Evolutionary conservation across 768 basidiomycete species (phyloP).

Genomic region (Russula lepida): DNA sequence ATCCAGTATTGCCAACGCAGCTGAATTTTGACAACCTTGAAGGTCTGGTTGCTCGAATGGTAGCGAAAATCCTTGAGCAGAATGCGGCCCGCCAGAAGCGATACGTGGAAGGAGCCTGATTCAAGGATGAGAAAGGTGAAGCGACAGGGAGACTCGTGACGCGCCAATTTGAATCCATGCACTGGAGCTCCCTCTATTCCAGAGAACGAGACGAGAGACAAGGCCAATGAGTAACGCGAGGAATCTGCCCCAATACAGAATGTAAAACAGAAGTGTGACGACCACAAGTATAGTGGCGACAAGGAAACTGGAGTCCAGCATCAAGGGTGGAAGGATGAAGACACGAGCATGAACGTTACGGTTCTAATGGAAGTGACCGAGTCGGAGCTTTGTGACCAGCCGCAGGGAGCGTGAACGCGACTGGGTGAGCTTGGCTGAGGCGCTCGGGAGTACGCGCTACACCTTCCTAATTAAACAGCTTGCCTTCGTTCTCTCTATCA

Average conservation of each 20-base stretch:
- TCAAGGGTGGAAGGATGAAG: conserved; percentile 22
- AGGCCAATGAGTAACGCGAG: conserved; percentile 61
- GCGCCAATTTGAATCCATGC: conserved; percentile 79
- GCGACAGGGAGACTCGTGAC: conserved; percentile 16
- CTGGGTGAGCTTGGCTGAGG: too few species aligned
- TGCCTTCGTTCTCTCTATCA: too few species aligned
- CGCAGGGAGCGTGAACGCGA: not conserved
- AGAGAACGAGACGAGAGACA: conserved; percentile 59
- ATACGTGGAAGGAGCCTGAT: conserved; percentile 85
- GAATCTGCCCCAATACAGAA: conserved; percentile 90
- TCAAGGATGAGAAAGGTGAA: conserved; percentile 1
- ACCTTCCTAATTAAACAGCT: too few species aligned
- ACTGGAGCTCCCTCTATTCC: conserved; percentile 71
- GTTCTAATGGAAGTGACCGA: not conserved
- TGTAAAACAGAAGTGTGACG: conserved; percentile 54
- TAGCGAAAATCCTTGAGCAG: conserved; percentile 83
- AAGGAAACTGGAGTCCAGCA: conserved; percentile 55
- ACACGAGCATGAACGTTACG: not conserved
- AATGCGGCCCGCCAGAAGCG: conserved; percentile 77
- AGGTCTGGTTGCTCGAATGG: conserved; percentile 86
- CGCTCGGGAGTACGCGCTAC: too few species aligned
- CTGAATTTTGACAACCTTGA: conserved; percentile 75
- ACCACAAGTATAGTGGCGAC: conserved; percentile 52
- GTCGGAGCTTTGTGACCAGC: not conserved
- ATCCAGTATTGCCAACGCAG: conserved; percentile 95